phyloP scores from a whole-genome alignment of 768 basidiomycete genomes.

The Cubamyces lactineus region DNA sequence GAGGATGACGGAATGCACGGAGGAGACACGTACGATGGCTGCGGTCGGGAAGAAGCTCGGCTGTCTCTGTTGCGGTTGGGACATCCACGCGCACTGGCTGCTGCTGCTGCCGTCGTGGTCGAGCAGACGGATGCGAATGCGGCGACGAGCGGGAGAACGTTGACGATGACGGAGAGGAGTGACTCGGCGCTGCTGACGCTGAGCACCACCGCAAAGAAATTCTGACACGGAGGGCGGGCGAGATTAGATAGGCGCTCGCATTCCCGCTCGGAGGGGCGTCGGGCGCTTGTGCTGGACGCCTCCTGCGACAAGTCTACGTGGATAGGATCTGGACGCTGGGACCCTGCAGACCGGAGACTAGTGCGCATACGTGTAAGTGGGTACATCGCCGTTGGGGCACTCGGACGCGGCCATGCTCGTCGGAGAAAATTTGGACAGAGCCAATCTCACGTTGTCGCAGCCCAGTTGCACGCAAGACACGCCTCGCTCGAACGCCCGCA shows the following conservation, averaged over 20 bases:
- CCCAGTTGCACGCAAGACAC: slow-evolving; percentile 6
- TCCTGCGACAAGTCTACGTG: too few relatives aligned
- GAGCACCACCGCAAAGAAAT: slow-evolving; percentile 5
- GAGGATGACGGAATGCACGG: background rate
- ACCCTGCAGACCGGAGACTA: background rate
- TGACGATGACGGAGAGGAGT: slow-evolving; percentile 13
- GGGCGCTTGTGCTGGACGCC: background rate
- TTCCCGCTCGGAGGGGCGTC: background rate
- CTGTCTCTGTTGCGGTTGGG: slow-evolving; percentile 25
- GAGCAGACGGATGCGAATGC: background rate
- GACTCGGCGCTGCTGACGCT: background rate
- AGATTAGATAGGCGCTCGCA: slow-evolving; percentile 15
- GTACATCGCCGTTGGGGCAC: slow-evolving; percentile 3
- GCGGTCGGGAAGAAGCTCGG: slow-evolving; percentile 48
- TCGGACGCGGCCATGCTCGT: slow-evolving; percentile 11
- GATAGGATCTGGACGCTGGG: too few relatives aligned
- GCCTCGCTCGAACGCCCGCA: slow-evolving; percentile 3
- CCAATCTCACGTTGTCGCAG: background rate
- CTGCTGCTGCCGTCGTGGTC: slow-evolving; percentile 6
- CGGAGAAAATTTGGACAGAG: slow-evolving; percentile 9
- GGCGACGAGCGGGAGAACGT: background rate
- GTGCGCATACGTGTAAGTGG: background rate
- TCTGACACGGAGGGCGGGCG: background rate
- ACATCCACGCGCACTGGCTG: slow-evolving; percentile 23
- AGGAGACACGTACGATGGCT: slow-evolving; percentile 27